Base-by-base conservation (phyloP, 176 grass and related monocot genomes). In the bread wheat (Triticum aestivum) region DNA sequence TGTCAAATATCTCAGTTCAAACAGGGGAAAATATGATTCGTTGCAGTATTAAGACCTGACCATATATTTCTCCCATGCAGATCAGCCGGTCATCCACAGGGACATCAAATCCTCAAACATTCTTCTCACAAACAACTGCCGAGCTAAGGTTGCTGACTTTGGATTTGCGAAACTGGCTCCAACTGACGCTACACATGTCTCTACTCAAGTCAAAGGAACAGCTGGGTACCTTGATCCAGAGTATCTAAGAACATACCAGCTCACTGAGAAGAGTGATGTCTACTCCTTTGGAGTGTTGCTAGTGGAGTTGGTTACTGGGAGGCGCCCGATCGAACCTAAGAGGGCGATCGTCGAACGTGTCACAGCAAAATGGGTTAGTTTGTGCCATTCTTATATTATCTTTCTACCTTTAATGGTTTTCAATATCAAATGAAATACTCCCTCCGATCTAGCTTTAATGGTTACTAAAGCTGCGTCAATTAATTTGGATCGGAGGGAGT, bases 41-140 rank as follows among this genome's bases (percentile, higher is more conserved):
- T 41, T 33, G 38, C 34, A 23, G 33, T 81, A 8, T 71, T 71
- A 80, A 2, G 42, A 39, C 5, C 59, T 86, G 51, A 89, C 79
- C 62, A 30, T 79, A 52, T 37, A 12, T 80, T 92, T 73, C 33
- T 65, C 61, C 24, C 0, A 24, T 87, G 87, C 79, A 98, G 95
- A 98, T 75, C 83, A 98, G 49, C 95, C 95, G 39, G 87, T 98
- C 70, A 98, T 98, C 83, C 95, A 98, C 65, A 89, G 93, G 79
- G 95, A 98, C 65, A 95, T 98, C 65, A 98, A 98, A 92, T 98
- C 95, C 47, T 95, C 95, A 0, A 98, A 98, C 83, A 98, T 98
- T 73, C 93, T 98, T 54, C 75, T 98, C 52, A 87, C 81, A 5
- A 87, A 86, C 66, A 95, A 88, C 78, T 79, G 26, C 12, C 90